These are phyloP conservation scores for Secale cereale DNA, from an alignment of 176 grass and related monocot species.

Conservation along the genomic window DNA sequence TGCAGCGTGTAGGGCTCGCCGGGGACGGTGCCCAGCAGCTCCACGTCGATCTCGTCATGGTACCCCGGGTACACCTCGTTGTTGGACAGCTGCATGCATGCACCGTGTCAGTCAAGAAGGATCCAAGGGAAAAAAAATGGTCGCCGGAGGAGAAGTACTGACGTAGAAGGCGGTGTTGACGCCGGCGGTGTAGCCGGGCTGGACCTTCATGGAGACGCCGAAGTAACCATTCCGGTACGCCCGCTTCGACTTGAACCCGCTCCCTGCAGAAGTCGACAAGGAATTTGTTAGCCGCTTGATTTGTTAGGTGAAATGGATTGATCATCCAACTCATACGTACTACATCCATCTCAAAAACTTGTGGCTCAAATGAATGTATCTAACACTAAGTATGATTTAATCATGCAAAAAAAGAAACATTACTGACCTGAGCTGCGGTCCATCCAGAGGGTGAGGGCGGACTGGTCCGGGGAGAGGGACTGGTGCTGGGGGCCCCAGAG, in stretches of 20 bases:
- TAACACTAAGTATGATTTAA: too few species aligned
- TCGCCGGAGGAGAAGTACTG: background rate
- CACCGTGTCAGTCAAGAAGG: background rate
- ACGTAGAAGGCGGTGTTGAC: constrained; percentile 90
- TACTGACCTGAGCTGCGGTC: constrained; percentile 54
- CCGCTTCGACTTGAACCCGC: constrained; percentile 75
- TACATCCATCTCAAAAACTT: too few species aligned
- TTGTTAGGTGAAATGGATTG: background rate
- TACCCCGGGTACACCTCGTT: constrained; percentile 56
- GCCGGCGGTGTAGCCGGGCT: constrained; percentile 88
- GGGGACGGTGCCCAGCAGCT: constrained; percentile 69
- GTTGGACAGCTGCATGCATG: constrained; percentile 57
- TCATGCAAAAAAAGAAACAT: too few species aligned
- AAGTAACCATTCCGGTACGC: constrained; percentile 83
- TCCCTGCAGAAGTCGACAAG: constrained; percentile 18
- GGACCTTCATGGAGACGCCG: constrained; percentile 75
- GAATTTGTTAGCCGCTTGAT: background rate
- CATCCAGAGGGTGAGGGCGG: constrained; percentile 52
- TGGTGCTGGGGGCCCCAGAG: constrained; percentile 88
- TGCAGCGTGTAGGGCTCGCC: constrained; percentile 83
- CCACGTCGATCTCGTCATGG: constrained; percentile 86
- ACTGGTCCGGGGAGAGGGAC: constrained; percentile 53
- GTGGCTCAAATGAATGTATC: too few species aligned
- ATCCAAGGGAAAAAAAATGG: background rate
- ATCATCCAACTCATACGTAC: background rate